Evolutionary conservation across 257 asterid genomes (phyloP).

Genomic region (Solanum tarapatanum): DNA sequence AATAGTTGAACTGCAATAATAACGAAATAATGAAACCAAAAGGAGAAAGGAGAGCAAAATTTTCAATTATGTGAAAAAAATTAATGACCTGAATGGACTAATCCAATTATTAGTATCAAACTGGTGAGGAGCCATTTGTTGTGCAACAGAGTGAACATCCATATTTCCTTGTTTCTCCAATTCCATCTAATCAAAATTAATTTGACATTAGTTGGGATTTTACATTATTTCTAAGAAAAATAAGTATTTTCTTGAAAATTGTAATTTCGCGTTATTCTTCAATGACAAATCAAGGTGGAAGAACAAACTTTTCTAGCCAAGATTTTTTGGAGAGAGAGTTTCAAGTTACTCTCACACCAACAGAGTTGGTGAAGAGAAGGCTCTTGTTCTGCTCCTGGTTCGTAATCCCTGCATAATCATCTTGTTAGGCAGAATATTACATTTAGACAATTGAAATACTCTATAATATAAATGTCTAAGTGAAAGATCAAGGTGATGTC

Average conservation of each 20-base stretch:
- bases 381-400: constrained; percentile 21
- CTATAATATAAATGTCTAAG: background rate
- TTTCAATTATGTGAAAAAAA: background rate
- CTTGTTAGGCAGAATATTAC: background rate
- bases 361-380: constrained; percentile 47
- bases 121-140: background rate
- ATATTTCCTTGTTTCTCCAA: constrained; percentile 4
- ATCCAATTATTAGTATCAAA: background rate
- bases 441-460: too few relatives aligned
- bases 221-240: background rate
- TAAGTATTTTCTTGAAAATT: background rate
- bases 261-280: background rate
- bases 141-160: background rate
- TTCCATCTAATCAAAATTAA: constrained; percentile 8
- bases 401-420: constrained; percentile 34
- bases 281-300: background rate
- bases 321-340: constrained; percentile 21
- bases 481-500: background rate
- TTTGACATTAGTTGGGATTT: background rate
- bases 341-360: constrained; percentile 55
- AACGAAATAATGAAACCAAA: background rate
- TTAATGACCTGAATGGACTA: background rate
- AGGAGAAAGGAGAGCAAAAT: background rate
- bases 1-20: background rate
- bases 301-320: background rate